phyloP scores from a whole-genome alignment of 352 stramenopile species.

The Phytophthora litchii region DNA sequence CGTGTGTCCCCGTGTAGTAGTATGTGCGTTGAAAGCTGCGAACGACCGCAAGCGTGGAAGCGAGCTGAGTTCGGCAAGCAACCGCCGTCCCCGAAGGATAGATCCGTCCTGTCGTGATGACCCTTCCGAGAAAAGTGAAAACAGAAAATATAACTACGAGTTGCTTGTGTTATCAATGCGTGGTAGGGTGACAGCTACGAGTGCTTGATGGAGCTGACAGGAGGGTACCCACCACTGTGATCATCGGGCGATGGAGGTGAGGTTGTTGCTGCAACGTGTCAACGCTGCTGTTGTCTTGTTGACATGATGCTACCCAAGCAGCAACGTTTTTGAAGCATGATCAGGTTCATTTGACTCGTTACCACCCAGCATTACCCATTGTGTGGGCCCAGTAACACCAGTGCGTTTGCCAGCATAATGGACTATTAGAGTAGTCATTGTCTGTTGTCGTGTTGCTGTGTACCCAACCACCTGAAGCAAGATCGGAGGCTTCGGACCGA shows the following conservation, averaged over 20 bases:
- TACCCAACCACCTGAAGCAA: too few relatives aligned
- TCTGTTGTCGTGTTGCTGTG: too few relatives aligned
- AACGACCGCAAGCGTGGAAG: slow-evolving; percentile 27
- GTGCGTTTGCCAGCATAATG: too few relatives aligned
- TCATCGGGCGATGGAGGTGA: too few relatives aligned
- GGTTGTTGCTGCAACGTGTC: too few relatives aligned
- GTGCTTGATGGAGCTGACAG: too few relatives aligned
- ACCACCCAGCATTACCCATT: background rate
- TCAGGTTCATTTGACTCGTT: background rate
- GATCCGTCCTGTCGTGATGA: background rate
- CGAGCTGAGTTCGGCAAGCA: slow-evolving; percentile 20
- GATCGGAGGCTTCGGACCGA: too few relatives aligned
- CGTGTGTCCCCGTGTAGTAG: slow-evolving; percentile 17
- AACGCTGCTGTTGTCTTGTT: too few relatives aligned
- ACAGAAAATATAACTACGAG: slow-evolving; percentile 26
- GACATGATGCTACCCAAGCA: background rate
- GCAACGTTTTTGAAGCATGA: slow-evolving; percentile 7
- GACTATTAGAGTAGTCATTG: too few relatives aligned
- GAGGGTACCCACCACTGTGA: too few relatives aligned
- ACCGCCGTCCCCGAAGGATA: slow-evolving; percentile 1
- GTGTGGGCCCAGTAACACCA: too few relatives aligned
- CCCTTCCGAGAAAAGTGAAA: slow-evolving; percentile 10
- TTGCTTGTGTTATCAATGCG: slow-evolving; percentile 19
- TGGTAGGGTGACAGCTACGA: background rate
- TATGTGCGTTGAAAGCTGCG: slow-evolving; percentile 22